A percentile compares a stretch with the other conserved stretches of the same genome.
Evolutionary conservation across 345 rosid species (phyloP).

Genomic region (Dovyalis caffra): DNA sequence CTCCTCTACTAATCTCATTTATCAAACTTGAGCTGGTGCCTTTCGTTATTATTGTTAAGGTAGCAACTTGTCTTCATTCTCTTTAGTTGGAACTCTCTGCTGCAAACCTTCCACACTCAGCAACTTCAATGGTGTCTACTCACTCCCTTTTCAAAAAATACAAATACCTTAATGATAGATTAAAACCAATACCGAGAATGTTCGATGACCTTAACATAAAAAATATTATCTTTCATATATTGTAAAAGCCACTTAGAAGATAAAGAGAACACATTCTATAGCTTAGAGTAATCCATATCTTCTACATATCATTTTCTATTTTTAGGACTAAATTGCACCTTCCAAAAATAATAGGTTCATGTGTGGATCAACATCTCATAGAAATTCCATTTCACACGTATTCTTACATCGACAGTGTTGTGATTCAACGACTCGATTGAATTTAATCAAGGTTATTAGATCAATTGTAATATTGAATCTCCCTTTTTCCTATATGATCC

Average conservation of each 20-base stretch:
- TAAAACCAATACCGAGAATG: not conserved
- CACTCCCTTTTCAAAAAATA: no score
- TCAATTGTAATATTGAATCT: not conserved
- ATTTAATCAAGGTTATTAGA: not conserved
- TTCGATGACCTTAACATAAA: not conserved
- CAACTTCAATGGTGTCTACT: no score
- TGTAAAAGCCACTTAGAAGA: not conserved
- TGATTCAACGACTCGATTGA: not conserved
- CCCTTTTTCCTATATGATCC: not conserved
- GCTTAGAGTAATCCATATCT: not conserved
- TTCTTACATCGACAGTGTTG: not conserved
- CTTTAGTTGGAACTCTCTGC: no score
- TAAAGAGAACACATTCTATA: not conserved
- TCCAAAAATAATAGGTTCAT: not conserved
- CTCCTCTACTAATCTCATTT: no score
- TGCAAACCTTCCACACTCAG: no score
- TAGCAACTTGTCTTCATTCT: no score
- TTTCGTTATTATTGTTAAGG: no score
- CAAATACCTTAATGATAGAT: not conserved
- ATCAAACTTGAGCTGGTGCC: no score
- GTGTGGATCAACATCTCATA: no score
- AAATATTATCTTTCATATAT: not conserved
- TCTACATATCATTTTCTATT: no score
- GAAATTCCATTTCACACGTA: not conserved
- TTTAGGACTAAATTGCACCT: not conserved